Base-by-base conservation (phyloP, 257 asterid species). In the Solanum neorickii region DNA sequence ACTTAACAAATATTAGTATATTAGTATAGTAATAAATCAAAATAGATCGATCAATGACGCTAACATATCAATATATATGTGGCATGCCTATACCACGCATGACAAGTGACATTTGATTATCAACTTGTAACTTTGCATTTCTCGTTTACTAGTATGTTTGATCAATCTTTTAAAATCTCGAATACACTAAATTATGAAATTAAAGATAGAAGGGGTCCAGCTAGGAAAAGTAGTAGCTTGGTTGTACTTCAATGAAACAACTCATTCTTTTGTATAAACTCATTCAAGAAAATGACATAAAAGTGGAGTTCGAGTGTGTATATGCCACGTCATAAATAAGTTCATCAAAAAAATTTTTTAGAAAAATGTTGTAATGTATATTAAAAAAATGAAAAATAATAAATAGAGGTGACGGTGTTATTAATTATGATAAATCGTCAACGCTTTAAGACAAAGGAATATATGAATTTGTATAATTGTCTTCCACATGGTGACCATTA, bases 261-360 rank as follows among this genome's bases (percentile, higher is more conserved):
- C 66, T 82, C 68, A 87, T 66, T 44, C 9, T 35, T 72, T 7
- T 33, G 37, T 62, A 49, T 65, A 59, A 56, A 83, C 18, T 2
- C 27, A 37, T 49, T 49, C 25, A 49, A 82, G 69, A 47, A 82
- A 82, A 82, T 82, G 85, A 82, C 85, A 31, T 18, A 80, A 56
- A 82, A 52, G 87, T 56, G 29, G 70, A 87, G 85, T 83, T 52
- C 84, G 89, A 27, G 84, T 49, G 87, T n/a, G 49, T 82, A 49
- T 29, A 82, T 31, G 82, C 27, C 46, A 49, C 20, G n/a, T 49
- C 66, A 27, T 46, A 78, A 78, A 27, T n/a, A 44, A 46, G 9
- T 78, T 49, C 15, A 44, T 9, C 1, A 44, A 77, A n/a, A 77
- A 74, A 37, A 42, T 0, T 12, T 2, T 18, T 7, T 7, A 0